Base-by-base conservation (phyloP, 2,329 filamentous ascomycete species). In the Fusarium palustre region DNA sequence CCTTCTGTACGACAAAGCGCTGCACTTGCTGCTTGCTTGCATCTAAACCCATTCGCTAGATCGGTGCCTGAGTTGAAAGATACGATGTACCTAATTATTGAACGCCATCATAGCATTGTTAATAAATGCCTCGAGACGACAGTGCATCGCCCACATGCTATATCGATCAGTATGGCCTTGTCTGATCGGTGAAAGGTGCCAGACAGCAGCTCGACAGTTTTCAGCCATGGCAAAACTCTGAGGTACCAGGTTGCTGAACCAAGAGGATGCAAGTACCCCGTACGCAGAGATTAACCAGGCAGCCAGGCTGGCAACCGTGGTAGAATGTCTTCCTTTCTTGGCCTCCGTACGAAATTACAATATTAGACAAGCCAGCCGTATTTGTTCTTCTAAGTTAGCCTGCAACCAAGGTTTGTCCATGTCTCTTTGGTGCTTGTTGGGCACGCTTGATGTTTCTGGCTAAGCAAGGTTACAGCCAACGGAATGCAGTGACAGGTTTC, bases 321-420 rank as follows among this genome's bases (percentile, higher is more conserved):
- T 64, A 42, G 47, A 64, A 64, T 70, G 69, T 69, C 55, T 72
- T 65, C 68, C 55, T 72, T 65, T 69, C 52, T 54, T 45, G 31
- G 22, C 33, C 33, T 36, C 33, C 57, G 47, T 47, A 55, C 57
- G 47, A 63, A 61, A 69, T 55, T 58, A 60, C 33, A 50, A 50
- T 28, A n/a, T n/a, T n/a, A 50, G 33, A 16, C 47, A 55, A 36
- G 50, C 54, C 42, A 36, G 50, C 54, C 42, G 55, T 46, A 56
- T 54, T 60, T 55, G 45, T 34, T 66, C 36, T 57, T 33, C n/a
- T n/a, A n/a, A n/a, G n/a, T 46, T 48, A 65, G 46, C 34, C 54
- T 25, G 30, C 42, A 53, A 62, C 55, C 53, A 46, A 66, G 56
- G 42, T 55, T 62, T 65, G 64, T 59, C 60, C 55, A 43, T 60